These are phyloP conservation scores for Leishmania martiniquensis DNA, from an alignment of 208 protist species.

Conservation along the genomic window DNA sequence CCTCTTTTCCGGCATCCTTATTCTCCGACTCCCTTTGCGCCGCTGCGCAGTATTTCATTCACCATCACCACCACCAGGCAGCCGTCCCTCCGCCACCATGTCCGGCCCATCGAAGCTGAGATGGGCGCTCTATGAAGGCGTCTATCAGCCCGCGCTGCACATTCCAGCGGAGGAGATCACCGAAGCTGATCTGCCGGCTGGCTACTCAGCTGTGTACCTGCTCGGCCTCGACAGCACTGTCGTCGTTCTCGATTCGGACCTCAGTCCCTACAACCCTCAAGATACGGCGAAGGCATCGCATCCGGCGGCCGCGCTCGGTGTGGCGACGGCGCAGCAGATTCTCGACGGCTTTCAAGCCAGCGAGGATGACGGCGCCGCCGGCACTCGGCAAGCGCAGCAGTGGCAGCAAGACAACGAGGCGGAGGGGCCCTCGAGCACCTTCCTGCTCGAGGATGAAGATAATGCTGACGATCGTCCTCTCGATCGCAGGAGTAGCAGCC, in stretches of 20 bases:
- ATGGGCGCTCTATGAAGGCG: slow-evolving; percentile 75
- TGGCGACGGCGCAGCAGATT: slow-evolving; percentile 59
- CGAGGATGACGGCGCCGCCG: neutral
- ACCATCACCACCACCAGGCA: too few species aligned
- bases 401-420: neutral
- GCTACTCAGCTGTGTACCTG: slow-evolving; percentile 73
- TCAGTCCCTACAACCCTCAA: slow-evolving; percentile 60
- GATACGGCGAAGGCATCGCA: slow-evolving; percentile 50
- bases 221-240: slow-evolving; percentile 70
- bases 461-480: neutral
- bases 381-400: neutral
- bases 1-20: too few species aligned
- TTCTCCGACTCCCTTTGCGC: too few species aligned
- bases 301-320: slow-evolving; percentile 57
- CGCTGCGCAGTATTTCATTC: too few species aligned
- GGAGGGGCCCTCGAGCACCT: neutral
- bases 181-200: slow-evolving; percentile 34
- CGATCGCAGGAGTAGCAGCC: slow-evolving; percentile 4
- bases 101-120: slow-evolving; percentile 48
- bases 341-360: slow-evolving; percentile 32
- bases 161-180: slow-evolving; percentile 47
- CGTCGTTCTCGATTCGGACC: slow-evolving; percentile 48
- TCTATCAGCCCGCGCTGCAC: slow-evolving; percentile 71
- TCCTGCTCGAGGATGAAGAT: neutral
- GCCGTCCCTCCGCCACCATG: neutral